These are phyloP conservation scores for Blastobotrys petasosporus DNA, from an alignment of 1,139 yeast species.

Conservation along the genomic window DNA sequence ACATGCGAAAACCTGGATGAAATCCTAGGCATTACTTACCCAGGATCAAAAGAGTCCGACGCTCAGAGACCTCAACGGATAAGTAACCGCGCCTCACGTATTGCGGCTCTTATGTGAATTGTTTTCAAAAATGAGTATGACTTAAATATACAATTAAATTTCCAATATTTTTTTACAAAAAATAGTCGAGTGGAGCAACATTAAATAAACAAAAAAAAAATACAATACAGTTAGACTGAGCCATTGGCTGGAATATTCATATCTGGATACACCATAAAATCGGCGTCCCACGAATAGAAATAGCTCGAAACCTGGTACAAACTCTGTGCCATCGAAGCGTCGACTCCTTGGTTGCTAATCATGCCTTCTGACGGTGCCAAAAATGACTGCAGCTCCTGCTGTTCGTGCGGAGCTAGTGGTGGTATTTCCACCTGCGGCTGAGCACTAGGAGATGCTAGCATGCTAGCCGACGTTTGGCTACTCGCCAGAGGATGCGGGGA, in stretches of 20 bases:
- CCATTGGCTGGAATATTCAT: background rate
- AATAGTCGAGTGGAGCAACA: too few relatives aligned
- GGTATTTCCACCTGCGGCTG: background rate
- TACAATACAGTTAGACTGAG: too few relatives aligned
- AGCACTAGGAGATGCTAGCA: background rate
- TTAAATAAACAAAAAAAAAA: background rate
- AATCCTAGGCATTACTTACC: too few relatives aligned
- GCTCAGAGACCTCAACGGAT: too few relatives aligned
- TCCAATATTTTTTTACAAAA: background rate
- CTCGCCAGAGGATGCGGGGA: too few relatives aligned
- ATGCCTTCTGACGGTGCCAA: too few relatives aligned
- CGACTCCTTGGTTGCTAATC: slow-evolving; percentile 2
- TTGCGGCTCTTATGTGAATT: too few relatives aligned
- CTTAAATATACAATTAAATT: background rate
- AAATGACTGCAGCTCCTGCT: background rate
- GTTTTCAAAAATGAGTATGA: too few relatives aligned
- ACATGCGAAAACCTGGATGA: too few relatives aligned
- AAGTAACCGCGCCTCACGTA: too few relatives aligned
- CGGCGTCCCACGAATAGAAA: slow-evolving; percentile 22
- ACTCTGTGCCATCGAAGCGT: slow-evolving; percentile 18
- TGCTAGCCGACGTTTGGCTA: too few relatives aligned
- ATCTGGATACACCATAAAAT: slow-evolving; percentile 12
- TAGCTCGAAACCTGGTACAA: slow-evolving; percentile 21
- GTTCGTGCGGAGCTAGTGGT: background rate
- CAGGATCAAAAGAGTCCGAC: too few relatives aligned